Evolutionary conservation across 371 early-diverging fungal species (phyloP), one percentile per base, ranked within the genome.

Genomic region (Mortierella sp.): DNA sequence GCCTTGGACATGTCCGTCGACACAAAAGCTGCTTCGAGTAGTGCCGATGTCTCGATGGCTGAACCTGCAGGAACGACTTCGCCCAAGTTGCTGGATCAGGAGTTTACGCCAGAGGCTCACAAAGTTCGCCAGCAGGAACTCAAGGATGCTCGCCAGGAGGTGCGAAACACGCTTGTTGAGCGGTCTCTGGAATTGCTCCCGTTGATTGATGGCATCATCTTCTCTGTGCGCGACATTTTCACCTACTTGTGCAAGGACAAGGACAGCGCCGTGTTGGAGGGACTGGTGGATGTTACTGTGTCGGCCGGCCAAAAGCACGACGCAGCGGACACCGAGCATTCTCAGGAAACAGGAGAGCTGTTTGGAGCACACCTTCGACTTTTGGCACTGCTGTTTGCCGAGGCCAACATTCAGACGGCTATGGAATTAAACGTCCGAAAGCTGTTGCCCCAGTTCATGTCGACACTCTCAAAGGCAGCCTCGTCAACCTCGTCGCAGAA

Each of bases 191-290:
- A 89, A 18, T 79, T 97, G 32, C 78, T 95, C 1, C 93, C 93
- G 72, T 75, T 88, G 72, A 88, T 94, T 58, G 94, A 95, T 38
- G 95, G 94, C 77, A 83, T 92, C 1, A 91, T 96, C 24, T 94
- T 95, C 80, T 92, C 93, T 63, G 88, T 96, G 29, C 94, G 95
- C 48, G 96, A 96, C 56, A 87, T 96, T 29, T 78, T 93, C 16
- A 88, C 89, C 0, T 72, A 92, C 3, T 68, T 93, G 81, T 83
- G 89, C 70, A 88, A 90, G 29, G 88, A 89, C 43, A 86, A 88
- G n/a, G 87, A 90, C 12, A 88, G 81, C 46, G 73, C 80, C 29
- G 87, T 93, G 24, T 79, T 96, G 58, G 72, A 91, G 81, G 76
- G 84, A 72, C 65, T 89, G 49, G 89, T 74, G 41, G 74, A 84